These are phyloP conservation scores for Leptosphaerulina australis DNA, from an alignment of 2,329 filamentous ascomycete species.

Conservation along the genomic window DNA sequence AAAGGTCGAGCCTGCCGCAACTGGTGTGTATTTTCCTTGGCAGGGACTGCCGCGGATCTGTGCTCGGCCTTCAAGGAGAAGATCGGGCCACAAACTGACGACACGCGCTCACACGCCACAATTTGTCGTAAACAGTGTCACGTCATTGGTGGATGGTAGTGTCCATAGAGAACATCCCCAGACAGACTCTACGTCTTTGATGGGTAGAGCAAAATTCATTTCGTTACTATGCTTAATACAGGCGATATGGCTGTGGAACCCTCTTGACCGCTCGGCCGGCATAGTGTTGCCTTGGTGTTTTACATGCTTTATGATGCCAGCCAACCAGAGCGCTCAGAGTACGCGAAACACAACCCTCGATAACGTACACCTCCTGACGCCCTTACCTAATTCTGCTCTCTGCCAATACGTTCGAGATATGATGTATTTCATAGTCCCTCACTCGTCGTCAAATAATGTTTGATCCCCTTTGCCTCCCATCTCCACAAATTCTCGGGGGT, in stretches of 20 bases:
- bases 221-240: slow-evolving; percentile 5
- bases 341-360: slow-evolving; percentile 23
- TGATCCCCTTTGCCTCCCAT: slow-evolving; percentile 88
- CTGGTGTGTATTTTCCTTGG: slow-evolving; percentile 30
- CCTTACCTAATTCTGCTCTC: slow-evolving; percentile 8
- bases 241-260: slow-evolving; percentile 5
- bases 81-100: slow-evolving; percentile 37
- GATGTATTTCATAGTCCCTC: slow-evolving; percentile 57
- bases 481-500: slow-evolving; percentile 77
- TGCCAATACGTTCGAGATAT: neutral
- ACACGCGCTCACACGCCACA: slow-evolving; percentile 25
- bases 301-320: slow-evolving; percentile 22
- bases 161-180: slow-evolving; percentile 3
- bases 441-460: slow-evolving; percentile 65
- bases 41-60: slow-evolving; percentile 24
- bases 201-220: slow-evolving; percentile 9
- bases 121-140: slow-evolving; percentile 22
- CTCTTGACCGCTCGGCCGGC: slow-evolving; percentile 15
- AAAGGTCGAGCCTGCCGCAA: slow-evolving; percentile 21
- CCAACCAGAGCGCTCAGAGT: slow-evolving; percentile 24
- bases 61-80: slow-evolving; percentile 18
- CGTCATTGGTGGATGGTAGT: slow-evolving; percentile 26
- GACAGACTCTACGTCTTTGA: slow-evolving; percentile 2
- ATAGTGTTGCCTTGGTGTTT: no score
- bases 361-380: slow-evolving; percentile 3